These are phyloP conservation scores for Urtica urens DNA, from an alignment of 306 rosid genomes.

Conservation along the genomic window DNA sequence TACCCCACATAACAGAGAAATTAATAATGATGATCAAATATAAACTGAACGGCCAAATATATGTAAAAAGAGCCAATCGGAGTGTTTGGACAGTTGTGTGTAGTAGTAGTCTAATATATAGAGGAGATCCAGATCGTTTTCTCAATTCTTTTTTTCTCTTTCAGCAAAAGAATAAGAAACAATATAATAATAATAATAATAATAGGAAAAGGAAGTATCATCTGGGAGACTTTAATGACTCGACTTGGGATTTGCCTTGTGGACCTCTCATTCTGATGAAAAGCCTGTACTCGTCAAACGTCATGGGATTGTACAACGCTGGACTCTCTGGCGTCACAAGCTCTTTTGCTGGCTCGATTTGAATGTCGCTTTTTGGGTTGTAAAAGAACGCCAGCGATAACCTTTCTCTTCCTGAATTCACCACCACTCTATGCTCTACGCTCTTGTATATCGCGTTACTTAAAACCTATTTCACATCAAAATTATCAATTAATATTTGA, in stretches of 20 bases:
- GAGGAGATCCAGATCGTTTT: too few species aligned
- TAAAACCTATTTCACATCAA: constrained; percentile 50
- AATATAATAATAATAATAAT: too few species aligned
- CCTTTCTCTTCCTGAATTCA: constrained; percentile 60
- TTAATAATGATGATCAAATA: too few species aligned
- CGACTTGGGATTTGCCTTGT: constrained; percentile 72
- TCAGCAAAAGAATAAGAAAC: too few species aligned
- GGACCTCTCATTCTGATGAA: constrained; percentile 74
- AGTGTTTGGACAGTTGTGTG: too few species aligned
- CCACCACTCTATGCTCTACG: constrained; percentile 87
- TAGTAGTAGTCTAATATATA: too few species aligned
- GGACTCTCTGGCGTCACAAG: constrained; percentile 42
- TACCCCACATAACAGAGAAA: too few species aligned
- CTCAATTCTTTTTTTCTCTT: too few species aligned
- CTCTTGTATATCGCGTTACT: constrained; percentile 81
- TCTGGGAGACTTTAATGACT: constrained; percentile 41
- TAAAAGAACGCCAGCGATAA: constrained; percentile 84
- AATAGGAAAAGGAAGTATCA: too few species aligned
- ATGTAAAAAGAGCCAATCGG: too few species aligned
- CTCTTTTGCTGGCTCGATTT: constrained; percentile 53
- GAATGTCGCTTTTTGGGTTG: constrained; percentile 81
- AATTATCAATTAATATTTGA: too few species aligned
- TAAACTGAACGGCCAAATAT: too few species aligned
- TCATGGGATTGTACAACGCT: constrained; percentile 52
- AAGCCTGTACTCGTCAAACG: constrained; percentile 77